phyloP scores from a whole-genome alignment of 1,284 basidiomycete genomes.

The Trichosporon asahii region DNA sequence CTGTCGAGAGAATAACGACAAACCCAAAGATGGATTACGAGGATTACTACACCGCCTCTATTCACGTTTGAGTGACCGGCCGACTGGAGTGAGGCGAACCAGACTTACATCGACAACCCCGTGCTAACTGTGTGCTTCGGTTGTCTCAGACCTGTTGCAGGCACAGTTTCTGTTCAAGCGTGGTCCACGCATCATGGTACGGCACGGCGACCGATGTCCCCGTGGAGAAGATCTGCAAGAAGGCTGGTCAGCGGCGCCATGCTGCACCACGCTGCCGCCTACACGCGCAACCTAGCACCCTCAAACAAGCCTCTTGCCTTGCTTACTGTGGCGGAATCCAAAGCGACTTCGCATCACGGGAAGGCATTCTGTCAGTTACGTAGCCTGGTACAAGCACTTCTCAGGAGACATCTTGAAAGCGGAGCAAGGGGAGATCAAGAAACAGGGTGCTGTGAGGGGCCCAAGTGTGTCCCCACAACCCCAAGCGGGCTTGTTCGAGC shows the following conservation, averaged over 20 bases:
- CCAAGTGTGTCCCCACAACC: slow-evolving; percentile 1
- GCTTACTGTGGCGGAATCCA: not conserved
- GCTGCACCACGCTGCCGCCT: not conserved
- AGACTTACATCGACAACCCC: not conserved
- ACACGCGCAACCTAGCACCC: not conserved
- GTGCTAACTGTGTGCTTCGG: not conserved
- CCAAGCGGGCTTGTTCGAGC: not conserved
- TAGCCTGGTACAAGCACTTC: not conserved
- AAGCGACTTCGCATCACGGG: not conserved
- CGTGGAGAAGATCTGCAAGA: not conserved
- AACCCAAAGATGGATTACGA: not conserved
- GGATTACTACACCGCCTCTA: not conserved
- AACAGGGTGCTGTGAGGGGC: slow-evolving; percentile 2
- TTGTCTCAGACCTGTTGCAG: not conserved
- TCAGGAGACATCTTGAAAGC: not conserved
- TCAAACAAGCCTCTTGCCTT: too few relatives aligned
- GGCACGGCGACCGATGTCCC: too few relatives aligned
- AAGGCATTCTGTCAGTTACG: not conserved
- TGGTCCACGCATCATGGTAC: not conserved
- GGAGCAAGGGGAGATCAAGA: not conserved
- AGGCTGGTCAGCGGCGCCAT: not conserved
- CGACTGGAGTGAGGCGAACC: not conserved
- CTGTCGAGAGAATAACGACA: not conserved
- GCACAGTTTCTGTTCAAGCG: not conserved
- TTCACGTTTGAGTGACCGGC: not conserved